Evolutionary conservation across 495 filamentous ascomycete genomes (phyloP).

Genomic region (Peziza echinospora): DNA sequence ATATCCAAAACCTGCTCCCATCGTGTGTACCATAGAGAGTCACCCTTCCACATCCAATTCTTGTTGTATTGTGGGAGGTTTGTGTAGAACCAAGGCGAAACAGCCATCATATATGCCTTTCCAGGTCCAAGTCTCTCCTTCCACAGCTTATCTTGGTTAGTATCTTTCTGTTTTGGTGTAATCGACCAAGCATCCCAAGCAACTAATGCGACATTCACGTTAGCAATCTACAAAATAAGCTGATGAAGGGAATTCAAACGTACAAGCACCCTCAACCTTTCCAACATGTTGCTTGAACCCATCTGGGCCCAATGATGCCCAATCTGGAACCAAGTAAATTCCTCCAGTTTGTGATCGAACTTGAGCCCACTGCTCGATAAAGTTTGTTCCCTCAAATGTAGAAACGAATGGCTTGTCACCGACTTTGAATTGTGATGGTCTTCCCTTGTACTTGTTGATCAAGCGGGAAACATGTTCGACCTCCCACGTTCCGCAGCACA

Average conservation of each 20-base stretch:
- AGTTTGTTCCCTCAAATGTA: constrained; percentile 41
- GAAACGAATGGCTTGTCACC: constrained; percentile 40
- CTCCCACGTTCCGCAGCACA: constrained; percentile 33
- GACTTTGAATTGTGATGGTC: constrained; percentile 32
- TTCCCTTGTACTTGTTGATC: constrained; percentile 35
- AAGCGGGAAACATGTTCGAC: constrained; percentile 30
- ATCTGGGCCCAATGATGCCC: constrained; percentile 25
- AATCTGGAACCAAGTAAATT: constrained; percentile 28
- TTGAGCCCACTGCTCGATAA: constrained; percentile 24
- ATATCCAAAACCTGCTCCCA: constrained; percentile 47
- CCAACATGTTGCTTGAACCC: constrained; percentile 17
- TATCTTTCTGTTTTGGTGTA: constrained; percentile 31
- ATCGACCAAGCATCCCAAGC: constrained; percentile 56
- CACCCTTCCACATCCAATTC: constrained; percentile 53
- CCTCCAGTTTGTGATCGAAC: constrained; percentile 25
- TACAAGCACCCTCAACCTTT: constrained; percentile 26
- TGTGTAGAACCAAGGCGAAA: constrained; percentile 57
- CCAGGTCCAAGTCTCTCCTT: constrained; percentile 24
- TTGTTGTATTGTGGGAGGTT: constrained; percentile 47
- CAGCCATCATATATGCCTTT: constrained; percentile 61
- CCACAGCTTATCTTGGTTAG: constrained; percentile 33
- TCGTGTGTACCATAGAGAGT: constrained; percentile 50
- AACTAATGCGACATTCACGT: constrained; percentile 32
- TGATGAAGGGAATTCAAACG: neutral
- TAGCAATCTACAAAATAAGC: neutral